Base-by-base conservation (phyloP, 2,329 filamentous ascomycete species). In the Celoporthe dispersa region DNA sequence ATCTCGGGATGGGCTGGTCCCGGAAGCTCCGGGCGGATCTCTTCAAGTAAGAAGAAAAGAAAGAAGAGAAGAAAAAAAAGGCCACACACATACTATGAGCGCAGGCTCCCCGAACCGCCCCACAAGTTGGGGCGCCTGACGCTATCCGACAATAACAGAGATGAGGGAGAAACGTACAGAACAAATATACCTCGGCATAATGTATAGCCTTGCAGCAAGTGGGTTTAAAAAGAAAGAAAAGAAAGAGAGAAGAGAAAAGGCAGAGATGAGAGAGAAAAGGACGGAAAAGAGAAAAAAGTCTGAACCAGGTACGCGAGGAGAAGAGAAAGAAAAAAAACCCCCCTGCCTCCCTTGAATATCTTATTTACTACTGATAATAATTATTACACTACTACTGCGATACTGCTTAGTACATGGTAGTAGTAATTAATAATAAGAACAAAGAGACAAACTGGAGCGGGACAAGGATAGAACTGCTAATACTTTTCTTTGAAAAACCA, bases 391-490 rank as follows among this genome's bases (percentile, higher is more conserved):
- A 19, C 41, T 22, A 19, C 44, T 9, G 7, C 1, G 44, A 48
- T 48, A 48, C 44, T 22, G 44, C 44, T 48, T 8, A 48, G 7
- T 2, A 48, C 8, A 48, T n/a, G 22, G 44, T 48, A n/a, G 44
- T 48, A n/a, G 44, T n/a, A 48, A 55, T 55, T 25, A 33, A 16
- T 31, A 57, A 19, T 28, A 8, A 33, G 28, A 31, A 57, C 53
- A 57, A 31, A 57, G 53, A 31, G 16, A 44, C 4, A n/a, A 6
- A 31, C 61, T 14, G 57, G 64, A 61, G 39, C 60, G 60, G 63
- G n/a, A 48, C n/a, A 55, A 66, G 55, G 68, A 67, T 62, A 61
- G 22, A 62, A 63, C 60, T 66, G 9, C 44, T 48, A 48, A n/a
- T 48, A 22, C 22, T 28, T 3, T 66, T n/a, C n/a, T n/a, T n/a